phyloP scores from a whole-genome alignment of 2,329 filamentous ascomycete species.

The Aspergillus sp. region DNA sequence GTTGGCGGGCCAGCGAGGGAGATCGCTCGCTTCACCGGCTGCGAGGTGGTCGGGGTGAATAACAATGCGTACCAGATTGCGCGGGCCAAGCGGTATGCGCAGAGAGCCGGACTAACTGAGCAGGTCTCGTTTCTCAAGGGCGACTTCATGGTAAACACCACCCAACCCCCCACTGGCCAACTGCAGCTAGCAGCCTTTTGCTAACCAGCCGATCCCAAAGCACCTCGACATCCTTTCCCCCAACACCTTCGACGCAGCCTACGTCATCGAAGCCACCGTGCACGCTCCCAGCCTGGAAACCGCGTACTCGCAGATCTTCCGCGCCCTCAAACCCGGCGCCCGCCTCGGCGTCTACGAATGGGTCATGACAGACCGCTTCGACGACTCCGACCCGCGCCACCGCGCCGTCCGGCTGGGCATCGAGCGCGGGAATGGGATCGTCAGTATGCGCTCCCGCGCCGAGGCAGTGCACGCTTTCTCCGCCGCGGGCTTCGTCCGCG shows the following conservation, averaged over 20 bases:
- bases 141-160: slow-evolving; percentile 99
- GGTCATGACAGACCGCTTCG: slow-evolving; percentile 95
- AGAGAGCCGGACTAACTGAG: slow-evolving; percentile 67
- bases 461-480: slow-evolving; percentile 78
- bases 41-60: slow-evolving; percentile 84
- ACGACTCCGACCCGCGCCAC: slow-evolving; percentile 78
- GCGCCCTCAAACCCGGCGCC: slow-evolving; percentile 90
- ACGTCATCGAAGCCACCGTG: slow-evolving; percentile 93
- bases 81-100: slow-evolving; percentile 75
- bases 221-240: too few relatives aligned
- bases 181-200: too few relatives aligned
- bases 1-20: slow-evolving; percentile 91
- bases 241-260: slow-evolving; percentile 87
- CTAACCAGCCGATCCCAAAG: too few relatives aligned
- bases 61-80: slow-evolving; percentile 99
- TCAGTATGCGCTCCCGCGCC: slow-evolving; percentile 85
- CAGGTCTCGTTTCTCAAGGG: slow-evolving; percentile 86
- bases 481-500: slow-evolving; percentile 73
- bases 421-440: slow-evolving; percentile 91
- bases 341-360: slow-evolving; percentile 97
- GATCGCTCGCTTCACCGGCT: slow-evolving; percentile 90
- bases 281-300: slow-evolving; percentile 85
- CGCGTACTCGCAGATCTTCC: slow-evolving; percentile 90
- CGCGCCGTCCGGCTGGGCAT: slow-evolving; percentile 87
- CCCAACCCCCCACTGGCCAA: too few relatives aligned